These are phyloP conservation scores for Fusarium abutilonis DNA, from an alignment of 2,329 filamentous ascomycete genomes.

Conservation along the genomic window DNA sequence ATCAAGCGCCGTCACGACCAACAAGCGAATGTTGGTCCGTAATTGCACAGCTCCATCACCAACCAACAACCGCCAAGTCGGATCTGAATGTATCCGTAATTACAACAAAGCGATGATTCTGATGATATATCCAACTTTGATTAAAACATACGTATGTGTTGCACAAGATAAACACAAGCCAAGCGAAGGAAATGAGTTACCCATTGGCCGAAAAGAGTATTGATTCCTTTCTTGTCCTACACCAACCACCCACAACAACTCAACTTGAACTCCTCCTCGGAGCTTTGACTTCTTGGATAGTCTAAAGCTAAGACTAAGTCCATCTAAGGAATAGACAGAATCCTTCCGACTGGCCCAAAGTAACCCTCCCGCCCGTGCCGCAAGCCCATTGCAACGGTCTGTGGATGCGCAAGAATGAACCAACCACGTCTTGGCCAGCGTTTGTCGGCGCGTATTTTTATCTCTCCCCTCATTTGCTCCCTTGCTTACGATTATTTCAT, in stretches of 20 bases:
- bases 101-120: background rate
- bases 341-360: slow-evolving; percentile 11
- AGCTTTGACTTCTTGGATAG: background rate
- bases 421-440: slow-evolving; percentile 24
- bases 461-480: background rate
- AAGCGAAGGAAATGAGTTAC: background rate
- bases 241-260: slow-evolving; percentile 3
- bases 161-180: background rate
- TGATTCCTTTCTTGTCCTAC: background rate
- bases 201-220: background rate
- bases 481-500: background rate
- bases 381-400: slow-evolving; percentile 20
- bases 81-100: background rate
- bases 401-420: slow-evolving; percentile 20
- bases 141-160: background rate
- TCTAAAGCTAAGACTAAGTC: slow-evolving; percentile 1
- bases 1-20: slow-evolving; percentile 18
- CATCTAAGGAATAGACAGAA: slow-evolving; percentile 16
- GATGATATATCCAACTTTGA: background rate
- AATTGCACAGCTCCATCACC: background rate
- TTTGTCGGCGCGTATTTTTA: slow-evolving; percentile 34
- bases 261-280: background rate
- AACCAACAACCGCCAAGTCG: slow-evolving; percentile 8
- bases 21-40: slow-evolving; percentile 1
- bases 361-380: slow-evolving; percentile 28